phyloP scores from a whole-genome alignment of 208 protist species.

The Lotmaria passim region DNA sequence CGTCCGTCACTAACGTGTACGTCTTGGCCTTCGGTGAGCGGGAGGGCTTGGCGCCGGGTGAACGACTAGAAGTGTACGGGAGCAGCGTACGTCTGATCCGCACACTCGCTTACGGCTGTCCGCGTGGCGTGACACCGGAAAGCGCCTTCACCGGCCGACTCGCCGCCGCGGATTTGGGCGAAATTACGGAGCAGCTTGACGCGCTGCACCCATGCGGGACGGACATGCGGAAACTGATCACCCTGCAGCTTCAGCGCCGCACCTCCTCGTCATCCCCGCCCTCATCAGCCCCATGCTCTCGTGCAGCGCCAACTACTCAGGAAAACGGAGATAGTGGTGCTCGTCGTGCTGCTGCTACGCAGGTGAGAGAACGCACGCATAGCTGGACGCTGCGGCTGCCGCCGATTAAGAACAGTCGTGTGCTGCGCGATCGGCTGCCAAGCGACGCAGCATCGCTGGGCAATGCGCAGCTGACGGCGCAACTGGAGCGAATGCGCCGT shows the following conservation, averaged over 20 bases:
- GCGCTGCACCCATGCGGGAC: constrained; percentile 21
- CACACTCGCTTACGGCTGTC: constrained; percentile 51
- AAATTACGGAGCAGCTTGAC: constrained; percentile 37
- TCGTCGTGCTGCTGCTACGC: not conserved
- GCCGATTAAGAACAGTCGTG: constrained; percentile 16
- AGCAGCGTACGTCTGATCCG: constrained; percentile 48
- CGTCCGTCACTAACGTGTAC: constrained; percentile 71
- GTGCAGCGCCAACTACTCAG: not conserved
- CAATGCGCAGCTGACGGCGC: constrained; percentile 6
- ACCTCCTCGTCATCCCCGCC: not conserved
- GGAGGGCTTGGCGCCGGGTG: constrained; percentile 66
- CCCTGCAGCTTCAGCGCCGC: constrained; percentile 2
- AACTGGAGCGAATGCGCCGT: constrained; percentile 33
- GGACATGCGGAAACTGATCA: constrained; percentile 13
- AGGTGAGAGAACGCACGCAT: not conserved
- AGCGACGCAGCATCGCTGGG: constrained; percentile 5
- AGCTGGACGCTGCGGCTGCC: constrained; percentile 29
- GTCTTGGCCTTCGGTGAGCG: constrained; percentile 64
- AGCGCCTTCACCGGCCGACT: constrained; percentile 35
- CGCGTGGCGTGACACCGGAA: constrained; percentile 31
- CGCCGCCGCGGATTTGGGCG: constrained; percentile 23
- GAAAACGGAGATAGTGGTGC: not conserved
- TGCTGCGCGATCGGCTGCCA: constrained; percentile 16
- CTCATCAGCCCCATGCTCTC: not conserved
- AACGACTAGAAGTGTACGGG: constrained; percentile 76